These are phyloP conservation scores for Colletotrichum tamarilloi DNA, from an alignment of 2,329 filamentous ascomycete genomes.

Conservation along the genomic window DNA sequence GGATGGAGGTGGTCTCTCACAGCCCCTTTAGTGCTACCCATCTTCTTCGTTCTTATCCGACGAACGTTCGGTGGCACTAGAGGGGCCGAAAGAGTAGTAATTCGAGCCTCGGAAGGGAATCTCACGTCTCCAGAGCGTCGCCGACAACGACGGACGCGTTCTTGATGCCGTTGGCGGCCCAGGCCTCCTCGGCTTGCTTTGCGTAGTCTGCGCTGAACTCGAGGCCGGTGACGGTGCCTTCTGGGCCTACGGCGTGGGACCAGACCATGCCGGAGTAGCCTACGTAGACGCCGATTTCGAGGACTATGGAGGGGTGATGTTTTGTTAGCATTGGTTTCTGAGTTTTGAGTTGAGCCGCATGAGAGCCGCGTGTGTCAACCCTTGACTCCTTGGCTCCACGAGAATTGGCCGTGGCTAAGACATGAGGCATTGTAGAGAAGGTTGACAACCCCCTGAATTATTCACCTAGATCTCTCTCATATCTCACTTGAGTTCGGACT, in stretches of 20 bases:
- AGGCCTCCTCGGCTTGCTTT: conserved; percentile 50
- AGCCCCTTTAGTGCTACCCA: background rate
- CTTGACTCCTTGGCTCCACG: background rate
- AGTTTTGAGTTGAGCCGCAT: background rate
- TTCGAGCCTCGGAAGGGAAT: conserved; percentile 2
- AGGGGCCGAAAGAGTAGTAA: background rate
- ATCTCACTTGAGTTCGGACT: background rate
- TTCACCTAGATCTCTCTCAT: background rate
- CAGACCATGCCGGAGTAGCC: conserved; percentile 62
- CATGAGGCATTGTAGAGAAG: background rate
- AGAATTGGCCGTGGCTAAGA: background rate
- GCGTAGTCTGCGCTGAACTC: conserved; percentile 59
- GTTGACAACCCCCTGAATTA: background rate
- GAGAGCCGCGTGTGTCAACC: background rate
- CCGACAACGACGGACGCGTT: conserved; percentile 61
- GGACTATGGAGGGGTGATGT: conserved; percentile 44
- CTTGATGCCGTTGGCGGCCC: conserved; percentile 50
- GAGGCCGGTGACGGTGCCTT: conserved; percentile 55
- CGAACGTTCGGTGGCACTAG: background rate
- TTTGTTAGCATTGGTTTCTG: background rate
- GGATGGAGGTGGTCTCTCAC: background rate
- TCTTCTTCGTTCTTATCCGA: background rate
- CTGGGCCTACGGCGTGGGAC: conserved; percentile 57
- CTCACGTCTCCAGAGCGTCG: conserved; percentile 58
- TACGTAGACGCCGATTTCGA: conserved; percentile 61